Conservation (phyloP, 2,329 filamentous ascomycete species). For the Microsporum ferrugineum region DNA sequence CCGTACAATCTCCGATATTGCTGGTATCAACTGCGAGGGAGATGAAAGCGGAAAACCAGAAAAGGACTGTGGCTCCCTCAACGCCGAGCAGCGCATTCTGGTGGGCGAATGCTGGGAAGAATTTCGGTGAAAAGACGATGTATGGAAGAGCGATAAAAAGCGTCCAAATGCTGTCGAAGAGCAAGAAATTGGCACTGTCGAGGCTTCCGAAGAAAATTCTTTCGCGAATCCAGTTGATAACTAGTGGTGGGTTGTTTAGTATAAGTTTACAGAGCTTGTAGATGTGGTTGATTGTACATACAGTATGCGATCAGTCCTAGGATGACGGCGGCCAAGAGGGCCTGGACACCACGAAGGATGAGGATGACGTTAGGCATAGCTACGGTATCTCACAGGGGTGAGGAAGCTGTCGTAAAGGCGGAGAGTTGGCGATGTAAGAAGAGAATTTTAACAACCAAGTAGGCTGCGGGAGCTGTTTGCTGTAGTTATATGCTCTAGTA, state of each 20-base stretch:
- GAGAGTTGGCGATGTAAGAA: not conserved
- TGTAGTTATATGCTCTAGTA: not conserved
- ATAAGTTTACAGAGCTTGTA: not conserved
- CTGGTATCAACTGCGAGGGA: constrained; percentile 58
- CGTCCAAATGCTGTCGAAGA: constrained; percentile 71
- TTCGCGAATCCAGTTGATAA: constrained; percentile 40
- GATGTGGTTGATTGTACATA: constrained; percentile 30
- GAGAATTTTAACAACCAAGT: not conserved
- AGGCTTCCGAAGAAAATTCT: constrained; percentile 38
- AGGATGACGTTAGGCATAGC: constrained; percentile 8
- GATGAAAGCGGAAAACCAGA: constrained; percentile 83
- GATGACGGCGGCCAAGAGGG: constrained; percentile 58
- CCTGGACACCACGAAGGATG: constrained; percentile 51
- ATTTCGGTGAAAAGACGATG: constrained; percentile 55
- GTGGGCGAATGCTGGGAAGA: constrained; percentile 51
- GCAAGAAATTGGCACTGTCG: constrained; percentile 58
- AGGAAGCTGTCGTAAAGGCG: not conserved
- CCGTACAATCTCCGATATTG: constrained; percentile 43
- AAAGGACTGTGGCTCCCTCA: constrained; percentile 64
- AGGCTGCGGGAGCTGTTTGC: not conserved
- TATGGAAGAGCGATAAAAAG: constrained; percentile 57
- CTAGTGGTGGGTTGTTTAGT: constrained; percentile 28
- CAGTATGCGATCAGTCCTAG: constrained; percentile 64
- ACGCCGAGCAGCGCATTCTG: constrained; percentile 54
- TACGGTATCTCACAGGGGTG: not conserved